A percentile compares a stretch with the other conserved stretches of the same genome.
Evolutionary conservation across 371 early-diverging fungal species (phyloP).

Genomic region (Blakeslea trispora): DNA sequence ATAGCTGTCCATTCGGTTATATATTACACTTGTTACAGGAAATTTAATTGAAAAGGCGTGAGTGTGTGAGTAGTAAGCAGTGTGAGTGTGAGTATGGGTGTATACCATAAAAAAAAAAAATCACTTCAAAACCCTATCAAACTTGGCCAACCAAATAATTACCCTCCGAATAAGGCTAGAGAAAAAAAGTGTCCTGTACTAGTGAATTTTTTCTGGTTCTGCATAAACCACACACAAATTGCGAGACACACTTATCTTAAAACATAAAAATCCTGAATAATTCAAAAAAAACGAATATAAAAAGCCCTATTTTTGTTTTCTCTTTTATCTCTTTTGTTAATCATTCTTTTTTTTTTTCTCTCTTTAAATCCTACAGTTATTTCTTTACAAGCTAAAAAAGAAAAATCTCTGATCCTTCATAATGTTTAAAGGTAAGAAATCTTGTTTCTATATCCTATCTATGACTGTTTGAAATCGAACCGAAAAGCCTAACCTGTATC

Average conservation of each 20-base stretch:
- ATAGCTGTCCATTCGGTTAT: conserved; percentile 14
- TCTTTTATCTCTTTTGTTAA: not conserved
- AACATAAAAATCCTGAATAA: conserved; percentile 1
- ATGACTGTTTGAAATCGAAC: conserved; percentile 15
- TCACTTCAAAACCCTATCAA: too few relatives aligned
- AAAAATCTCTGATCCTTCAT: conserved; percentile 3
- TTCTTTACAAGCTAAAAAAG: conserved; percentile 7
- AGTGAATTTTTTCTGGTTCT: too few relatives aligned
- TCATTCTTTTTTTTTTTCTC: conserved; percentile 3
- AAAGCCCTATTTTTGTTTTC: not conserved
- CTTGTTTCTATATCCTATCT: not conserved
- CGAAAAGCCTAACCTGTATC: conserved; percentile 13
- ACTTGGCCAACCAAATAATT: conserved; percentile 14
- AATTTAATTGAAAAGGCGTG: conserved; percentile 7
- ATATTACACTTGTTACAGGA: conserved; percentile 12
- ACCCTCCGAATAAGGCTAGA: conserved; percentile 17
- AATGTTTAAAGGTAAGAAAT: conserved; percentile 26
- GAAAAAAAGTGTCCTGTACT: too few relatives aligned
- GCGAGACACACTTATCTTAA: conserved; percentile 4
- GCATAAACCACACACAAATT: conserved; percentile 10
- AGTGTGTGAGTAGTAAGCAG: too few relatives aligned
- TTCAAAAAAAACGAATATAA: not conserved
- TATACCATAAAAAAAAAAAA: too few relatives aligned
- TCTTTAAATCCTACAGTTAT: too few relatives aligned
- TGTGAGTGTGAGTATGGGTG: too few relatives aligned